A percentile compares a stretch with the other conserved stretches of the same genome.
Conservation (phyloP, 352 stramenopile species). For the Globisporangium paroecandrum region DNA sequence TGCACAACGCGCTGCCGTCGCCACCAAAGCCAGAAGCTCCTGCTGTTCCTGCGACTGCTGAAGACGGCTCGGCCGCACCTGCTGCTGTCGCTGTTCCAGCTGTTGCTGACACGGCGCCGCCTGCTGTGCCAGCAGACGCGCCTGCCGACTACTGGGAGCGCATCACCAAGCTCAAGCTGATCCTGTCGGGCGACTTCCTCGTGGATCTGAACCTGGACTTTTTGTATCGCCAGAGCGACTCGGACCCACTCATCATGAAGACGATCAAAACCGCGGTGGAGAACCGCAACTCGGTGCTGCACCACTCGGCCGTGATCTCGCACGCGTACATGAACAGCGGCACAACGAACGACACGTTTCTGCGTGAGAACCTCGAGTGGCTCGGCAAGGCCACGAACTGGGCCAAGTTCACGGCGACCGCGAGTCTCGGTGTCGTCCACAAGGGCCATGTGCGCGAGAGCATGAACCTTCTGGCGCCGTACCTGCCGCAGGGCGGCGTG, state of each 20-base stretch:
- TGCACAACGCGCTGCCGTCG: constrained; percentile 85
- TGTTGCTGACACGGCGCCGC: constrained; percentile 24
- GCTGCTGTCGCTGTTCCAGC: constrained; percentile 25
- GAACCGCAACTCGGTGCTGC: constrained; percentile 95
- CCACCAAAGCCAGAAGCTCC: constrained; percentile 33
- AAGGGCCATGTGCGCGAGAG: constrained; percentile 97
- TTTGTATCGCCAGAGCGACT: constrained; percentile 87
- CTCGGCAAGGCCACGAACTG: constrained; percentile 98
- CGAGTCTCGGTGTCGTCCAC: constrained; percentile 98
- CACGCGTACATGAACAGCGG: constrained; percentile 97
- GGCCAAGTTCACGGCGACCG: constrained; percentile 99
- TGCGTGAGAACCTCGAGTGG: constrained; percentile 99
- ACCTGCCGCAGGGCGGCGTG: constrained; percentile 91
- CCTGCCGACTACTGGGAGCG: constrained; percentile 77
- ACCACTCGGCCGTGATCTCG: constrained; percentile 96
- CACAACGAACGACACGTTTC: constrained; percentile 97
- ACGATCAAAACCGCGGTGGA: constrained; percentile 92
- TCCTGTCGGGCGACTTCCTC: constrained; percentile 87
- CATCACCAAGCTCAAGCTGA: constrained; percentile 83
- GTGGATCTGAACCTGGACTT: constrained; percentile 94
- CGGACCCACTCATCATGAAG: constrained; percentile 92
- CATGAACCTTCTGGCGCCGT: constrained; percentile 97
- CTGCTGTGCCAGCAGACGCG: constrained; percentile 39
- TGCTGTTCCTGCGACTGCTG: constrained; percentile 25
- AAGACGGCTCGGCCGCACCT: constrained; percentile 15